A percentile compares a stretch with the other conserved stretches of the same genome.
phyloP scores from a whole-genome alignment of 352 stramenopile genomes.

The Phytopythium boreale region DNA sequence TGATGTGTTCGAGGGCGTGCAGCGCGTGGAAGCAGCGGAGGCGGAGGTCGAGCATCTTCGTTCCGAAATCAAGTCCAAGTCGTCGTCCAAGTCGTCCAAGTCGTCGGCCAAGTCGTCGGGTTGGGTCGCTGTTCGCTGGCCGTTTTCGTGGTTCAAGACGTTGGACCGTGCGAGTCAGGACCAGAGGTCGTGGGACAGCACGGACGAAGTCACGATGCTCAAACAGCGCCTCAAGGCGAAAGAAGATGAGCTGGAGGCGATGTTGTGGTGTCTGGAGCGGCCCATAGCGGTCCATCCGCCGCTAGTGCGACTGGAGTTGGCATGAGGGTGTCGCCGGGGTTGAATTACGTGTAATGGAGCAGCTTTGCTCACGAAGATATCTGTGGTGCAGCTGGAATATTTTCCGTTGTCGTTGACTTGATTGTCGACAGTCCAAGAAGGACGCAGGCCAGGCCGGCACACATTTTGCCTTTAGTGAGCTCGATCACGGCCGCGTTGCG shows the following conservation, averaged over 20 bases:
- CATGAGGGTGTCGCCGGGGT: no score
- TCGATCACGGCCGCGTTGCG: no score
- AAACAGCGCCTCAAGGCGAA: conserved; percentile 6
- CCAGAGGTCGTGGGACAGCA: conserved; percentile 1
- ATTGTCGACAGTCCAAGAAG: no score
- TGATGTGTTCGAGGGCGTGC: background rate
- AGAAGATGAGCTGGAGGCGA: conserved; percentile 12
- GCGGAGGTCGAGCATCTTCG: background rate
- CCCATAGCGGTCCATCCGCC: no score
- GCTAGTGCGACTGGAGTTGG: no score
- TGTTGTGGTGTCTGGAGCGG: no score
- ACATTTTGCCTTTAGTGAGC: no score
- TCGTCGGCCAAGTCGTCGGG: background rate
- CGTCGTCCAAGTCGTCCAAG: background rate
- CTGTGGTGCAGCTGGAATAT: no score
- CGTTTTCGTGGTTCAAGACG: background rate
- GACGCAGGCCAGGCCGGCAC: no score
- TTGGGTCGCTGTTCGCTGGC: background rate
- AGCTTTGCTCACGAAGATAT: no score
- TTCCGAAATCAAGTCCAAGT: background rate
- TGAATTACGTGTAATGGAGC: no score
- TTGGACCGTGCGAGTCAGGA: background rate
- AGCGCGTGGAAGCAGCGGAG: background rate
- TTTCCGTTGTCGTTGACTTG: no score
- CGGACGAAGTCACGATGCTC: background rate